Evolutionary conservation across 2,329 filamentous ascomycete species (phyloP).

Genomic region (Cladorrhinum sp.): DNA sequence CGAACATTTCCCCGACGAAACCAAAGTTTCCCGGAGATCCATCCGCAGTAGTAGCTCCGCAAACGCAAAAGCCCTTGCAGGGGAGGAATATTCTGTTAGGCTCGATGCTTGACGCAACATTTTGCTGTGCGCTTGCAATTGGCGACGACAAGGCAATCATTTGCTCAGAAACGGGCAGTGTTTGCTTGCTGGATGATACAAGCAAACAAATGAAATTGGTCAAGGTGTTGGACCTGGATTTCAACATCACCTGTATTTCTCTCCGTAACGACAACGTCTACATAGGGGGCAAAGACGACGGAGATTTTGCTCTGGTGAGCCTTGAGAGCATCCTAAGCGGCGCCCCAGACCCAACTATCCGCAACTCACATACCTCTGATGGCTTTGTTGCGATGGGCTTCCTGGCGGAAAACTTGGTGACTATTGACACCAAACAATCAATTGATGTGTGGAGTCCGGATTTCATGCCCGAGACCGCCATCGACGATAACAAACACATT

Average conservation of each 20-base stretch:
- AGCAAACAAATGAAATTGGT: conserved; percentile 68
- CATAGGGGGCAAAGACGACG: conserved; percentile 64
- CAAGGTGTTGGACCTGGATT: conserved; percentile 63
- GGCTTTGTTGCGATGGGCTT: conserved; percentile 67
- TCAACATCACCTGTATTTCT: conserved; percentile 65
- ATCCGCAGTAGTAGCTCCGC: conserved; percentile 29
- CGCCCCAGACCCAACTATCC: conserved; percentile 36
- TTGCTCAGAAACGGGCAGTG: conserved; percentile 80
- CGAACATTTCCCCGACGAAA: conserved; percentile 60
- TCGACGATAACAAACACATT: conserved; percentile 43
- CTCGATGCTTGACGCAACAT: conserved; percentile 75
- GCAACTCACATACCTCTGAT: conserved; percentile 38
- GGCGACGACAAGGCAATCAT: conserved; percentile 73
- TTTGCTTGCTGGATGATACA: conserved; percentile 83
- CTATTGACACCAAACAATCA: conserved; percentile 70
- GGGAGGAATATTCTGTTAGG: conserved; percentile 88
- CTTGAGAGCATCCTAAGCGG: conserved; percentile 48
- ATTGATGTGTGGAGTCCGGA: conserved; percentile 64
- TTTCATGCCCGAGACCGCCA: conserved; percentile 40
- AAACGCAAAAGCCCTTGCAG: conserved; percentile 65
- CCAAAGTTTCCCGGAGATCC: conserved; percentile 50
- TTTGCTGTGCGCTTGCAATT: conserved; percentile 72
- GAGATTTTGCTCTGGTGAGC: conserved; percentile 53
- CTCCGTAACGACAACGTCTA: conserved; percentile 59
- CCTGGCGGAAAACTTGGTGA: conserved; percentile 63